Conservation (phyloP, 805 yeast species). For the Yarrowia sp. region DNA sequence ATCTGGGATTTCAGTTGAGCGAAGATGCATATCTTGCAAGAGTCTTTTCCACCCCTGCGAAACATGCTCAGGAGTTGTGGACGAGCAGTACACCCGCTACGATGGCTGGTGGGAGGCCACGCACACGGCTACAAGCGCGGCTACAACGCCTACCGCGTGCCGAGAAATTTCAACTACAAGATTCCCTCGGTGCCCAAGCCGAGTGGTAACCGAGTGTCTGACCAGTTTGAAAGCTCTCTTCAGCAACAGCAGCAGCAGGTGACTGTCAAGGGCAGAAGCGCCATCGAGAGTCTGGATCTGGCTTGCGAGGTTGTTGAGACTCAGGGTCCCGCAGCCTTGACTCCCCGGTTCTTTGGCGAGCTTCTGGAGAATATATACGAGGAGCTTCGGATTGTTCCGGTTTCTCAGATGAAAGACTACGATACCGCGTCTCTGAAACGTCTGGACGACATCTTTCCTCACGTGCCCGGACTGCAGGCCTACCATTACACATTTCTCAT, state of each 20-base stretch:
- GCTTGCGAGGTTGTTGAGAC: slow-evolving; percentile 5
- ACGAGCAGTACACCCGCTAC: slow-evolving; percentile 13
- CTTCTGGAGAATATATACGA: slow-evolving; percentile 3
- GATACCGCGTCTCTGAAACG: neutral
- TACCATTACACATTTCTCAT: slow-evolving; percentile 6
- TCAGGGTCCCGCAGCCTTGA: neutral
- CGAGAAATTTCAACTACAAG: neutral
- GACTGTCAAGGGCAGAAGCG: neutral
- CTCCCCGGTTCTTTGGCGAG: neutral
- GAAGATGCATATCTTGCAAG: neutral
- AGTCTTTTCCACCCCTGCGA: slow-evolving; percentile 9
- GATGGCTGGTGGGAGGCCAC: slow-evolving; percentile 10
- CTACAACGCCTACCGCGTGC: too few species aligned
- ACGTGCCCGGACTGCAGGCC: neutral
- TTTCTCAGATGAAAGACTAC: neutral
- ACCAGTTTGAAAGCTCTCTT: neutral
- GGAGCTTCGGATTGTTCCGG: neutral
- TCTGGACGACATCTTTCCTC: neutral
- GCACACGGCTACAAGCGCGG: neutral
- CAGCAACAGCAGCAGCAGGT: neutral
- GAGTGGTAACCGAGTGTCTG: neutral
- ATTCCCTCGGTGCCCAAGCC: neutral
- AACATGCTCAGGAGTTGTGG: slow-evolving; percentile 28
- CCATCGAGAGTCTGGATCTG: neutral
- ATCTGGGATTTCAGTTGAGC: neutral